Percentiles rank a stretch among this genome's conserved stretches.
Conservation (phyloP, 345 rosid genomes). For the Psidium friedrichsthalianum region DNA sequence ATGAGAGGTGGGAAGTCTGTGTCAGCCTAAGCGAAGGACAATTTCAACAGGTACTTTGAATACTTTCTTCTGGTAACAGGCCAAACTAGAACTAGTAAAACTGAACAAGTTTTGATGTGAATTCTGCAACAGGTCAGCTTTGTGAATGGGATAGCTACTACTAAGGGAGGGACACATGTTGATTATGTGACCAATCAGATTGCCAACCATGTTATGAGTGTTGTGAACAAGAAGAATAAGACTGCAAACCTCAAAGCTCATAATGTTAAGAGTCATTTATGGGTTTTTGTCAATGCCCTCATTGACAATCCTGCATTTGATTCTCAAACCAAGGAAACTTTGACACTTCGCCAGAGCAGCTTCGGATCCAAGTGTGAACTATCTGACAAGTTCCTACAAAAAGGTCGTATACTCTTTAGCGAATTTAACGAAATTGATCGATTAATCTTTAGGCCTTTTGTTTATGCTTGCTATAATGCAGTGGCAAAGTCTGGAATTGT, state of each 20-base stretch:
- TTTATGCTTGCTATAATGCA: conserved; percentile 11
- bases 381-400: conserved; percentile 68
- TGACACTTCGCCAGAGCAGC: conserved; percentile 93
- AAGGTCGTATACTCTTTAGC: conserved; percentile 26
- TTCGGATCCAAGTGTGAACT: conserved; percentile 91
- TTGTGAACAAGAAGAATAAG: conserved; percentile 81
- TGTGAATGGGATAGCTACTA: conserved; percentile 78
- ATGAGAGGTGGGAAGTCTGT: conserved; percentile 86
- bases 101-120: background rate
- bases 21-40: conserved; percentile 83
- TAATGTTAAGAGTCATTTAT: conserved; percentile 76
- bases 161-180: conserved; percentile 97
- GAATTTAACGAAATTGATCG: background rate
- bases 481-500: conserved; percentile 78
- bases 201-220: conserved; percentile 54
- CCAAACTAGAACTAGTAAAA: background rate
- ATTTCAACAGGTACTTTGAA: conserved; percentile 70
- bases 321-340: conserved; percentile 95
- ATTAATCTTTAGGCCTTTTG: background rate
- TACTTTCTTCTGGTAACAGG: background rate
- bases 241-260: conserved; percentile 68
- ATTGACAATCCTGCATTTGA: conserved; percentile 99
- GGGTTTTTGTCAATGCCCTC: conserved; percentile 96
- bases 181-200: conserved; percentile 87
- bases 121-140: conserved; percentile 69